These are phyloP conservation scores for Aspergillus sp. DNA, from an alignment of 2,329 filamentous ascomycete genomes.

Conservation along the genomic window DNA sequence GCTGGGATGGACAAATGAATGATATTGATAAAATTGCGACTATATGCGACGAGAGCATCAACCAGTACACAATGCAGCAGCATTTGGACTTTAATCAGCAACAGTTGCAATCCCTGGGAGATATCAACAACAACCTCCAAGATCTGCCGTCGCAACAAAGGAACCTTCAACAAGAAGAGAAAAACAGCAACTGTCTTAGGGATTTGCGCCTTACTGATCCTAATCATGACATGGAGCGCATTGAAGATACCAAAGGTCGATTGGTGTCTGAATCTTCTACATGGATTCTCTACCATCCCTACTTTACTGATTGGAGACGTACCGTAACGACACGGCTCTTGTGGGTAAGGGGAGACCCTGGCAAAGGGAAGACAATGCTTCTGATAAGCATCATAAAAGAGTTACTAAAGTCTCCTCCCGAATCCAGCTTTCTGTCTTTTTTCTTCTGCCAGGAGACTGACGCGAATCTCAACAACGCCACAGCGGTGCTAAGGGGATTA, in stretches of 20 bases:
- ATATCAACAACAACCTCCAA: not conserved
- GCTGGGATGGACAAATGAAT: slow-evolving; percentile 22
- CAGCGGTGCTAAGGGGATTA: slow-evolving; percentile 37
- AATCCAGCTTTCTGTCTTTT: slow-evolving; percentile 9
- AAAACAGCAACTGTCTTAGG: not conserved
- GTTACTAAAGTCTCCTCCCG: slow-evolving; percentile 1
- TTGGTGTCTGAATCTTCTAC: slow-evolving; percentile 10
- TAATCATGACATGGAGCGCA: slow-evolving; percentile 12
- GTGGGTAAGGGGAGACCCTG: slow-evolving; percentile 18
- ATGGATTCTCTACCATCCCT: slow-evolving; percentile 15
- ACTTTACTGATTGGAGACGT: slow-evolving; percentile 12
- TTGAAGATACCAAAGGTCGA: slow-evolving; percentile 14
- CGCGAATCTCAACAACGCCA: slow-evolving; percentile 29
- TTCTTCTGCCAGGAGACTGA: slow-evolving; percentile 40
- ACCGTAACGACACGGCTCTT: slow-evolving; percentile 3
- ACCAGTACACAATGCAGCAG: not conserved
- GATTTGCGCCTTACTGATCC: slow-evolving; percentile 8
- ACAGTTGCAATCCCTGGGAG: not conserved
- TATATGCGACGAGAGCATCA: not conserved
- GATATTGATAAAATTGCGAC: not conserved
- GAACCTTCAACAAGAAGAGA: not conserved
- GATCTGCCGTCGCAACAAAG: not conserved
- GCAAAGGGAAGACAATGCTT: slow-evolving; percentile 21
- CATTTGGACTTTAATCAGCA: not conserved
- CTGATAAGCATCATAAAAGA: slow-evolving; percentile 15